Evolutionary conservation across 208 protist genomes (phyloP), one percentile per base, ranked within the genome.

Genomic region (Sergeia podlipaevii): DNA sequence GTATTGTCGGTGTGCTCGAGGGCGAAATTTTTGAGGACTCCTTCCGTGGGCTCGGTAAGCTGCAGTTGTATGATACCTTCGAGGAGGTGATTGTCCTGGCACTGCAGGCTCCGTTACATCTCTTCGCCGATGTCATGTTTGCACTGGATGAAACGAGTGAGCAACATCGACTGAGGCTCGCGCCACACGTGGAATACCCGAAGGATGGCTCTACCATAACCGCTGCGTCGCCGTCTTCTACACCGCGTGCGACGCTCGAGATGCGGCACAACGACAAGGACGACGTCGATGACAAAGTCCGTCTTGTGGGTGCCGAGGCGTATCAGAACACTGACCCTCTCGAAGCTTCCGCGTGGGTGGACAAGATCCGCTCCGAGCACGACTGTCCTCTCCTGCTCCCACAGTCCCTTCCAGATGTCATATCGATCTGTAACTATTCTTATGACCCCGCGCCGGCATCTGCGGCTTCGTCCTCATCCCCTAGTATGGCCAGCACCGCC

Each of bases 41-140:
- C 28, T 62, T 58, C 18, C 58, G 32, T 11, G 72, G 74, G 3
- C 41, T 79, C 42, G 38, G 41, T 0, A 29, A 43, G 30, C 59
- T 91, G 29, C 70, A 80, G 44, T 36, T 23, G 24, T 63, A 78
- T 23, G 74, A 85, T 1, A 38, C 69, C 39, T 80, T 85, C 29
- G 74, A 76, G 20, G 61, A 74, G 0, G 65, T 87, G 7, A 30
- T 82, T 8, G 61, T 61, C 3, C n/a, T 64, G 2, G 78, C 78
- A 0, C 54, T 87, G 48, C 18, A 18, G 2, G 68, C 73, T 24
- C 69, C 74, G 0, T 65, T 91, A 59, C 66, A 63, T 11, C 26
- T 91, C 1, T 76, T 68, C 46, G 71, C 84, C 3, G 77, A 85
- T 47, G 80, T 91, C 21, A 70, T 81, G 27, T 91, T 79, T 57